phyloP scores from a whole-genome alignment of 768 basidiomycete genomes.

The Phanerochaete carnosa region DNA sequence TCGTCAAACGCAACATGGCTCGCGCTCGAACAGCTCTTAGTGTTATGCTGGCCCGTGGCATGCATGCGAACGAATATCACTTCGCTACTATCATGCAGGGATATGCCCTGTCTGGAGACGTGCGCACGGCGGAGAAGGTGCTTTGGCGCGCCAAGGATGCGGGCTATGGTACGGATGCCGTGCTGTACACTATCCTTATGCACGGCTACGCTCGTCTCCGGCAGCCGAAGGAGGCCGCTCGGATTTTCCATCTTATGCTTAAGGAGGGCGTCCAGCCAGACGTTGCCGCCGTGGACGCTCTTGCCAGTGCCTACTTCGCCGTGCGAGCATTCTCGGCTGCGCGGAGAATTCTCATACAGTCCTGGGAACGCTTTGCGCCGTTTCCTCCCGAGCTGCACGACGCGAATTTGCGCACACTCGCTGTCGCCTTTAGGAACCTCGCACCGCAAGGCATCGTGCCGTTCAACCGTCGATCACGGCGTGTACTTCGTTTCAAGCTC shows the following conservation, averaged over 20 bases:
- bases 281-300: slow-evolving; percentile 64
- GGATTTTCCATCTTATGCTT: slow-evolving; percentile 62
- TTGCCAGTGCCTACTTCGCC: slow-evolving; percentile 64
- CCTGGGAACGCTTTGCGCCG: slow-evolving; percentile 65
- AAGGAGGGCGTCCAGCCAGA: slow-evolving; percentile 63
- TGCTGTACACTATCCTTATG: slow-evolving; percentile 79
- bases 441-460: background rate
- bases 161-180: slow-evolving; percentile 54
- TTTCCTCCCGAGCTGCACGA: slow-evolving; percentile 49
- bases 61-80: slow-evolving; percentile 72
- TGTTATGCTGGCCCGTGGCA: slow-evolving; percentile 59
- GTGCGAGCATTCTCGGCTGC: slow-evolving; percentile 50
- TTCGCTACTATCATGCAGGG: slow-evolving; percentile 75
- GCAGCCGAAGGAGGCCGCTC: slow-evolving; percentile 49
- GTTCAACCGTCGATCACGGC: slow-evolving; percentile 28
- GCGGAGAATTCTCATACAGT: slow-evolving; percentile 47
- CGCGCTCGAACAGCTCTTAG: slow-evolving; percentile 54
- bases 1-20: slow-evolving; percentile 38
- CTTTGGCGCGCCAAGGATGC: slow-evolving; percentile 49
- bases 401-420: slow-evolving; percentile 45
- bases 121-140: slow-evolving; percentile 50
- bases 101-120: slow-evolving; percentile 57
- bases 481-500: slow-evolving; percentile 38
- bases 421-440: slow-evolving; percentile 37
- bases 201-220: slow-evolving; percentile 63